Base-by-base conservation (phyloP, 352 stramenopile genomes). In the Globisporangium nagaii region DNA sequence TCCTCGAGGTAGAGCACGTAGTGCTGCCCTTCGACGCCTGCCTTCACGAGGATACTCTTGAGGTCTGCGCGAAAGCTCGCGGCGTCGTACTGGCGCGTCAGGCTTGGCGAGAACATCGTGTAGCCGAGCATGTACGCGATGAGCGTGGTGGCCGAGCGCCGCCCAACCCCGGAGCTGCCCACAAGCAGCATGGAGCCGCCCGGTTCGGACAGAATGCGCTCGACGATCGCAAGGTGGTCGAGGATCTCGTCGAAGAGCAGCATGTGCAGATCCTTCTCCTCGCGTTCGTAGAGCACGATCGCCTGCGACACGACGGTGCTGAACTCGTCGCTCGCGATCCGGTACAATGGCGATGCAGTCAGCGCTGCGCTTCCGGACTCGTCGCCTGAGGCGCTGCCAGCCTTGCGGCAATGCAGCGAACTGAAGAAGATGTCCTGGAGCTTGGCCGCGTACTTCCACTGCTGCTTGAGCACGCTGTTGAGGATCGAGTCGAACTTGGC, bases 211-310 rank as follows among this genome's bases (percentile, higher is more conserved):
- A 98, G 50, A 1, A 96, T 79, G 17, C 92, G 80, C 63, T 98
- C 93, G 0, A 98, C 76, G 3, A 92, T 76, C 8, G 92, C 75
- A 24, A 98, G 59, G 41, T 98, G 86, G 30, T 97, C 86, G 0
- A 98, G 73, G 24, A 97, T 91, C 48, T 98, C 88, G 17, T 90
- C 73, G 35, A 98, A 98, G 1, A 98, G 69, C n/a, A 95, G 63
- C 69, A 98, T 96, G 53, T 96, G 81, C 20, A 98, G 71, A 24
- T 98, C 90, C 36, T 93, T 88, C 55, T 98, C 90, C 59, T 98
- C 94, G 10, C 94, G 87, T 56, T 98, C 93, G 54, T 98, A 98
- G n/a, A 97, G 72, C 12, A 96, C 75, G 22, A 98, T 85, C 9
- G 90, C 91, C 40, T 97, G 89, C 13, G 74, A 43, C 3, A 98